These are phyloP conservation scores for Gynostemma pentaphyllum DNA, from an alignment of 306 rosid species.

Conservation along the genomic window DNA sequence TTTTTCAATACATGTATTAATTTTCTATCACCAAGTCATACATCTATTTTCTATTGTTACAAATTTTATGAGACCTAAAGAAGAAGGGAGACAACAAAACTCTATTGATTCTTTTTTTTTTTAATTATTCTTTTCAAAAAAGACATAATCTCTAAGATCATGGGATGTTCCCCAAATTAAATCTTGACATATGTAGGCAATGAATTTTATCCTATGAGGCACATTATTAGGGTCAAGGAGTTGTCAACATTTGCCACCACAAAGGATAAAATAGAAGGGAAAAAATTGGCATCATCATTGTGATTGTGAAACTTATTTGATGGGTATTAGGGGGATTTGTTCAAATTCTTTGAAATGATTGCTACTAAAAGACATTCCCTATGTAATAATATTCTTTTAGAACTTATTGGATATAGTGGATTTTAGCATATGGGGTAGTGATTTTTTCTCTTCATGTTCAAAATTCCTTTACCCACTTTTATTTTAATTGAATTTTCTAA, in stretches of 20 bases:
- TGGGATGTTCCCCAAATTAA: neutral
- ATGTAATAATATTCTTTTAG: neutral
- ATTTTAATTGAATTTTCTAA: neutral
- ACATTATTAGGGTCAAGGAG: slow-evolving; percentile 1
- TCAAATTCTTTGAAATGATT: slow-evolving; percentile 7
- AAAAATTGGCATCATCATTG: slow-evolving; percentile 4
- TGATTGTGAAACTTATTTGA: slow-evolving; percentile 2
- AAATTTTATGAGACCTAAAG: neutral
- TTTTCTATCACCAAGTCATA: too few relatives aligned
- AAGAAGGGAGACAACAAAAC: neutral
- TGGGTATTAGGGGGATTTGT: slow-evolving; percentile 1
- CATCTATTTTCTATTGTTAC: too few relatives aligned
- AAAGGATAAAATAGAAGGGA: neutral
- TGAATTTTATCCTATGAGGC: neutral
- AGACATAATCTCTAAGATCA: neutral
- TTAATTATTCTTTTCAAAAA: neutral
- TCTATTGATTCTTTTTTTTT: neutral
- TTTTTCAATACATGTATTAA: too few relatives aligned
- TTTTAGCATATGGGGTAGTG: slow-evolving; percentile 2
- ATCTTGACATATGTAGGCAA: neutral
- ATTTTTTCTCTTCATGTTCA: neutral
- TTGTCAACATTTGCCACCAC: slow-evolving; percentile 6
- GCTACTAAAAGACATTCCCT: slow-evolving; percentile 8
- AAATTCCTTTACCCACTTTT: neutral
- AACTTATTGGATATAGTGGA: neutral